Conservation (phyloP, 2,329 filamentous ascomycete species). For the Chaetothyriales sp. region DNA sequence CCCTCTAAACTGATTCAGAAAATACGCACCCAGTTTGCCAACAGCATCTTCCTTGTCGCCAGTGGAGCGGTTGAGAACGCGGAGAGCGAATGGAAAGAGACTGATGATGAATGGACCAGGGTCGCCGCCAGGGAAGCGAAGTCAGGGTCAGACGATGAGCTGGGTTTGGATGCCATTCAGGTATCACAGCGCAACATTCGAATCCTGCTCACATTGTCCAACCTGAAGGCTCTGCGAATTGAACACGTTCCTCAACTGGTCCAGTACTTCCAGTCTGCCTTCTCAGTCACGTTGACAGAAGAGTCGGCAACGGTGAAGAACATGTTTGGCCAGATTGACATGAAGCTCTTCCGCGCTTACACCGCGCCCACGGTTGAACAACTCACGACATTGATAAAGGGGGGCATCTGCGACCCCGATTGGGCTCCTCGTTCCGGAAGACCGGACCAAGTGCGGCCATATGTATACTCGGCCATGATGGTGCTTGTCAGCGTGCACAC, state of each 20-base stretch:
- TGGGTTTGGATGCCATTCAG: constrained; percentile 27
- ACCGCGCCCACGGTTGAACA: constrained; percentile 58
- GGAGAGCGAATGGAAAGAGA: constrained; percentile 54
- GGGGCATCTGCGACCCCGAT: constrained; percentile 52
- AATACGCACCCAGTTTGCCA: constrained; percentile 83
- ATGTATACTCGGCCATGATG: constrained; percentile 77
- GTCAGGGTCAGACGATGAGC: constrained; percentile 15
- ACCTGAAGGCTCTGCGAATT: constrained; percentile 67
- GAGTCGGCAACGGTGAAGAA: constrained; percentile 86
- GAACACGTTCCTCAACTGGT: constrained; percentile 80
- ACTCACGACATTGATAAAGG: constrained; percentile 54
- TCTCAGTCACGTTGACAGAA: constrained; percentile 85
- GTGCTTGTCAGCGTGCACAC: constrained; percentile 81
- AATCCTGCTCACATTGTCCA: constrained; percentile 85
- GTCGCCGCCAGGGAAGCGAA: constrained; percentile 23
- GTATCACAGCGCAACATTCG: constrained; percentile 60
- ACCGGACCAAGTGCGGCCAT: constrained; percentile 65
- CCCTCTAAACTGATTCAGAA: constrained; percentile 76
- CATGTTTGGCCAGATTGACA: constrained; percentile 78
- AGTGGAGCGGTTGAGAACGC: constrained; percentile 97
- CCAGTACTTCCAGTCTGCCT: constrained; percentile 80
- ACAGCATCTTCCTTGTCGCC: constrained; percentile 81
- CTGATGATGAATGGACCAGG: constrained; percentile 39
- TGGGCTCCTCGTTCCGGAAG: constrained; percentile 50
- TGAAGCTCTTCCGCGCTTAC: constrained; percentile 81